Evolutionary conservation across 164 flowering plant species (phyloP).

Genomic region (Tetrastigma voinierianum): DNA sequence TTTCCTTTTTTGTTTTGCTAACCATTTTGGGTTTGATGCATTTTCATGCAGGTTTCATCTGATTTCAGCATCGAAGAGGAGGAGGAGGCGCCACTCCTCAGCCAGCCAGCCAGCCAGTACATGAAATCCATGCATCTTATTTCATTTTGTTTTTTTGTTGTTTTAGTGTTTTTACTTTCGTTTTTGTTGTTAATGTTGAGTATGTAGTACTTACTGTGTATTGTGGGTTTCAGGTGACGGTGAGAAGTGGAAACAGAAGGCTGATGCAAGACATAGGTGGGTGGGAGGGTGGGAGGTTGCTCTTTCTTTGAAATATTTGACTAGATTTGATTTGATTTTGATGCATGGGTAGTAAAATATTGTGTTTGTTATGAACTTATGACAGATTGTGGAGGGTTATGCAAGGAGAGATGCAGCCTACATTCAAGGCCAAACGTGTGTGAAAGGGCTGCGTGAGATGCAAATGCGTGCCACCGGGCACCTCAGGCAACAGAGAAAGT

Average conservation of each 20-base stretch:
- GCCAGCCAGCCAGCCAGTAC: too few relatives aligned
- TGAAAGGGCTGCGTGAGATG: slow-evolving; percentile 38
- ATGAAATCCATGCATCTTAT: neutral
- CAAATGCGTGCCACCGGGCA: slow-evolving; percentile 51
- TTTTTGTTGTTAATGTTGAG: too few relatives aligned
- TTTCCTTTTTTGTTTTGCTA: too few relatives aligned
- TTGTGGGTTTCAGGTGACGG: slow-evolving; percentile 3
- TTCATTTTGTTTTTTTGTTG: too few relatives aligned
- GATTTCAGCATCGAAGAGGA: slow-evolving; percentile 10
- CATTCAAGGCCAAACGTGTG: slow-evolving; percentile 44
- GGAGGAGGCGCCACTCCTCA: too few relatives aligned
- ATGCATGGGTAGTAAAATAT: too few relatives aligned
- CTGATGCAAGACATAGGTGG: slow-evolving; percentile 21
- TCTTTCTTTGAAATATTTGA: too few relatives aligned
- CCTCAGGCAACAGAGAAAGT: slow-evolving; percentile 36
- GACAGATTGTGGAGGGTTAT: slow-evolving; percentile 32
- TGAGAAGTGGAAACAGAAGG: slow-evolving; percentile 24
- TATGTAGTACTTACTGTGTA: neutral
- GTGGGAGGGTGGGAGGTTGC: too few relatives aligned
- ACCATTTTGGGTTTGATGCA: too few relatives aligned
- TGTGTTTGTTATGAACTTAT: neutral
- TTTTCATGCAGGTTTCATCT: slow-evolving; percentile 18
- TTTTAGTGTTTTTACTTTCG: too few relatives aligned
- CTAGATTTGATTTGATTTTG: too few relatives aligned
- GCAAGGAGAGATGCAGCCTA: slow-evolving; percentile 29